These are phyloP conservation scores for Dryas drummondii DNA, from an alignment of 306 rosid species.

Conservation along the genomic window DNA sequence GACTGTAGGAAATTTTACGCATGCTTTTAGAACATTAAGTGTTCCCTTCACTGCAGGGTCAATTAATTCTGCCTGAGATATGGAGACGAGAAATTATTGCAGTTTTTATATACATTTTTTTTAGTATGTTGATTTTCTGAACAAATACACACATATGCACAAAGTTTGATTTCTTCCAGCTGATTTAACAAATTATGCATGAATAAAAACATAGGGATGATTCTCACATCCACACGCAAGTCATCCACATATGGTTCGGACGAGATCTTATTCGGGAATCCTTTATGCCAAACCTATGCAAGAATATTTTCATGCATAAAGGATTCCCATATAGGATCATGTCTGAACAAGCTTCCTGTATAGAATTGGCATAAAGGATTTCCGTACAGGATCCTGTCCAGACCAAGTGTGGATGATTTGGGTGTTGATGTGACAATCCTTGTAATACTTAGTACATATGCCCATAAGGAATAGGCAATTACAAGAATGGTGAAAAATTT, in stretches of 20 bases:
- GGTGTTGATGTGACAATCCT: too few relatives aligned
- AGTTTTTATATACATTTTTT: background rate
- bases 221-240: too few relatives aligned
- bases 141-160: background rate
- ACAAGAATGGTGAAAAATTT: background rate
- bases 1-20: conserved; percentile 9
- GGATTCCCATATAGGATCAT: too few relatives aligned
- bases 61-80: conserved; percentile 22
- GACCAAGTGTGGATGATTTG: too few relatives aligned
- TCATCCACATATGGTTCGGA: too few relatives aligned
- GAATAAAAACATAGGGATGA: background rate
- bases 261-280: too few relatives aligned
- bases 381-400: too few relatives aligned
- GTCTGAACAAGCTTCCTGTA: too few relatives aligned
- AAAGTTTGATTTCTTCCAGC: background rate
- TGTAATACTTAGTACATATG: too few relatives aligned
- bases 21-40: conserved; percentile 29
- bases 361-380: too few relatives aligned
- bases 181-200: background rate
- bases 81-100: background rate
- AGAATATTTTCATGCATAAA: too few relatives aligned
- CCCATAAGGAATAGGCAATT: background rate
- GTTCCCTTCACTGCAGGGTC: conserved; percentile 43
- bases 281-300: too few relatives aligned
- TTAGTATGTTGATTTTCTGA: background rate